Conservation (phyloP, 139 green algal species). For the Coccomyxa sp. region DNA sequence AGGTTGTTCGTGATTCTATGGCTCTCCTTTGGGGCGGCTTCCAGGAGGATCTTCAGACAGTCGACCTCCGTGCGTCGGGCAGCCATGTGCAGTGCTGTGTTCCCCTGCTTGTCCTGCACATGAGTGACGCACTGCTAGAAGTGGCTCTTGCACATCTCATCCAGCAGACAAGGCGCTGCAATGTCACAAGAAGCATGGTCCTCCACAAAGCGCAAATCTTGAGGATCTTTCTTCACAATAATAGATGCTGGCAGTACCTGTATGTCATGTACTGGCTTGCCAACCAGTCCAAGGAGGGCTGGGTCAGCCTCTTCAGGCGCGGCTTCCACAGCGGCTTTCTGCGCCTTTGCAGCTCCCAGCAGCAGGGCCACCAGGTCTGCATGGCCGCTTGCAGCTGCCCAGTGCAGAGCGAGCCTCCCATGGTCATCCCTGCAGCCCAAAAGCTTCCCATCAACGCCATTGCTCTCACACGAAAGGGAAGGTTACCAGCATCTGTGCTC, state of each 20-base stretch:
- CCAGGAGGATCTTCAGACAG: slow-evolving; percentile 18
- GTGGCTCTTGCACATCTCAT: too few relatives aligned
- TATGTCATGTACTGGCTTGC: not conserved
- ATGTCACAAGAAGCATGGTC: too few relatives aligned
- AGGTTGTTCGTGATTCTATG: slow-evolving; percentile 34
- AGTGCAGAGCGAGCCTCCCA: slow-evolving; percentile 72
- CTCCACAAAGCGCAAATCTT: too few relatives aligned
- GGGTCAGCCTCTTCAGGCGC: not conserved
- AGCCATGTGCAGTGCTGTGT: slow-evolving; percentile 64
- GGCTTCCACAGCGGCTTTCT: not conserved
- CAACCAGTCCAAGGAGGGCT: not conserved
- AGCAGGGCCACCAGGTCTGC: slow-evolving; percentile 21
- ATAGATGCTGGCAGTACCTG: not conserved
- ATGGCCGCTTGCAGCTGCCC: slow-evolving; percentile 57
- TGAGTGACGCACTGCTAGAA: too few relatives aligned
- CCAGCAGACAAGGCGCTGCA: too few relatives aligned
- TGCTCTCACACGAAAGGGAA: too few relatives aligned
- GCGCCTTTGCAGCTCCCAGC: slow-evolving; percentile 14
- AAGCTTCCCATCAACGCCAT: too few relatives aligned
- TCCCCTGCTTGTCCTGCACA: slow-evolving; percentile 63
- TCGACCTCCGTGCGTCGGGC: slow-evolving; percentile 32
- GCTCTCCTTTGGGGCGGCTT: not conserved
- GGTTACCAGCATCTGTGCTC: not conserved
- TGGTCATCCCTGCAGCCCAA: slow-evolving; percentile 79
- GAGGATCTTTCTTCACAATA: too few relatives aligned